Evolutionary conservation across 179 eudicot species (phyloP).

Genomic region (Beta macrorhiza): DNA sequence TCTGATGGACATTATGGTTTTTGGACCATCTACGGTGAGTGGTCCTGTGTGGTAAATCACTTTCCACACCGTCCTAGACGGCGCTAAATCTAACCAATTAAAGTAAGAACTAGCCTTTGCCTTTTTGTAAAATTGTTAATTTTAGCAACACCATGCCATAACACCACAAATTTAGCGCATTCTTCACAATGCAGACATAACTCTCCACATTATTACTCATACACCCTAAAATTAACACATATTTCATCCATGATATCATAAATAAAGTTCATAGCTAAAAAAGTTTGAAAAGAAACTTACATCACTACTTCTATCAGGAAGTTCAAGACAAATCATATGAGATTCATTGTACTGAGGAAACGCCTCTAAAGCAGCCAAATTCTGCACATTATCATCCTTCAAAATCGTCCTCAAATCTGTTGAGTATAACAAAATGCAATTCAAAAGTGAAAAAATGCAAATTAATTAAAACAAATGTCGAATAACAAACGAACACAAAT

Average conservation of each 20-base stretch:
- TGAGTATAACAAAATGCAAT: neutral
- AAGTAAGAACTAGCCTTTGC: neutral
- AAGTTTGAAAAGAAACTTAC: constrained; percentile 36
- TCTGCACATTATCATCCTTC: constrained; percentile 68
- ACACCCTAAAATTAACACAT: neutral
- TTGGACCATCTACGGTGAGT: too few species aligned
- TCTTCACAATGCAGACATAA: too few species aligned
- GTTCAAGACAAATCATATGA: constrained; percentile 73
- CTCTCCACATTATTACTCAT: too few species aligned
- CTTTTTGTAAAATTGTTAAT: neutral
- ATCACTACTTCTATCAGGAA: constrained; percentile 78
- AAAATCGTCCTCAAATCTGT: constrained; percentile 72
- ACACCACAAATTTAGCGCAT: too few species aligned
- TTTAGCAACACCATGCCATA: too few species aligned
- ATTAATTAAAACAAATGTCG: neutral
- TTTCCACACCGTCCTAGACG: too few species aligned
- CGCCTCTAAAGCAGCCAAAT: constrained; percentile 67
- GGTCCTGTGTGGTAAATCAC: too few species aligned
- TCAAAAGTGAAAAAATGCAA: neutral
- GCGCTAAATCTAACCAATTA: neutral
- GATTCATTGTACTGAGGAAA: constrained; percentile 85
- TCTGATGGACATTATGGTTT: too few species aligned
- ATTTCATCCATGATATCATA: neutral
- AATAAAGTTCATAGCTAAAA: neutral
- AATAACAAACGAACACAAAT: neutral